phyloP scores from a whole-genome alignment of 2,329 filamentous ascomycete species.

The Coleophoma eucalyptorum region DNA sequence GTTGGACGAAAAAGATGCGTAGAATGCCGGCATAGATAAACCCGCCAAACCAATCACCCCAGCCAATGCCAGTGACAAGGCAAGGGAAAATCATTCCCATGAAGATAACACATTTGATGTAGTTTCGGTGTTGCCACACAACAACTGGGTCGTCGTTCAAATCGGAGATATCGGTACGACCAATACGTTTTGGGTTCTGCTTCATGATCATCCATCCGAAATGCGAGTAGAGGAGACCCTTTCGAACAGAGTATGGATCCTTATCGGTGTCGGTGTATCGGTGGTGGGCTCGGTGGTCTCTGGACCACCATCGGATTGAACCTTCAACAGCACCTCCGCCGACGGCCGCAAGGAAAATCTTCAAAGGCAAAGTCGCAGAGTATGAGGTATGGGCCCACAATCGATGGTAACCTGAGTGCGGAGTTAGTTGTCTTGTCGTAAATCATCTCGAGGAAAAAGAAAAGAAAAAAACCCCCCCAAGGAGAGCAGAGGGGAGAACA shows the following conservation, averaged over 20 bases:
- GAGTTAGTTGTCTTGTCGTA: too few species aligned
- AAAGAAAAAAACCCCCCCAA: background rate
- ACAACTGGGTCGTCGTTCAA: conserved; percentile 83
- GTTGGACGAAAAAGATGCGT: conserved; percentile 85
- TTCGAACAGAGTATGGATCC: conserved; percentile 87
- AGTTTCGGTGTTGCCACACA: conserved; percentile 84
- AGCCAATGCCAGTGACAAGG: conserved; percentile 71
- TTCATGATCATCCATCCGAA: conserved; percentile 92
- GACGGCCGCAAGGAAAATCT: conserved; percentile 77
- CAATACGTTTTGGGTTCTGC: conserved; percentile 86
- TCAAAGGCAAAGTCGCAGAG: conserved; percentile 70
- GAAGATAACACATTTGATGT: conserved; percentile 72
- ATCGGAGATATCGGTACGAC: conserved; percentile 84
- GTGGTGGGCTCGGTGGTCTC: conserved; percentile 84
- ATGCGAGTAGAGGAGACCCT: conserved; percentile 80
- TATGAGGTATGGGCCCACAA: conserved; percentile 86
- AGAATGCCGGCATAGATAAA: conserved; percentile 84
- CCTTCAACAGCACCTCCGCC: conserved; percentile 82
- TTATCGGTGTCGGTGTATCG: conserved; percentile 91
- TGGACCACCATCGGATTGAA: conserved; percentile 85
- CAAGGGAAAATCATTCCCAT: conserved; percentile 77
- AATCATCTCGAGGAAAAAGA: too few species aligned
- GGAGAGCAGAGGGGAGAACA: conserved; percentile 21
- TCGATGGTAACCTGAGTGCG: conserved; percentile 62
- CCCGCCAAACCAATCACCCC: conserved; percentile 78